Conservation (phyloP, 192 early-diverging fungal genomes). For the Funneliformis mosseae region DNA sequence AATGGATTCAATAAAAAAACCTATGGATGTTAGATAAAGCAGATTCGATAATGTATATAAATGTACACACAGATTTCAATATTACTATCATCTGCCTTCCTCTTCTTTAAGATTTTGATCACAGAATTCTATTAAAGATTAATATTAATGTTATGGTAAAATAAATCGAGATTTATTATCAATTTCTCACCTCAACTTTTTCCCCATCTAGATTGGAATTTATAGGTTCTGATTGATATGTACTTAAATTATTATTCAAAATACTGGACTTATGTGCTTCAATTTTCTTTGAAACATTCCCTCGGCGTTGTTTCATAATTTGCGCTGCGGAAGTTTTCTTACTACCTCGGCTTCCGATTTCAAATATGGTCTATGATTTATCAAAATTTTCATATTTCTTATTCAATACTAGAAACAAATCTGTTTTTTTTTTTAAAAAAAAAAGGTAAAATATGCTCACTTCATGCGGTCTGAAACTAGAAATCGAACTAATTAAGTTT, state of each 20-base stretch:
- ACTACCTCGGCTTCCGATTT: conserved; percentile 83
- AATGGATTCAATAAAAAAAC: conserved; percentile 21
- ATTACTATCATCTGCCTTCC: neutral
- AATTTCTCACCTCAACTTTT: neutral
- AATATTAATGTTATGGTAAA: neutral
- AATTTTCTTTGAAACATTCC: conserved; percentile 40
- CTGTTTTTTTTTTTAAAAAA: no score
- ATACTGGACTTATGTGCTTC: neutral
- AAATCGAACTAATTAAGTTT: conserved; percentile 72
- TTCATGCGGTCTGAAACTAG: conserved; percentile 82
- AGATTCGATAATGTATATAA: neutral
- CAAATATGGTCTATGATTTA: conserved; percentile 85
- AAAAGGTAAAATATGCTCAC: conserved; percentile 23
- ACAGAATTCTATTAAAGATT: neutral
- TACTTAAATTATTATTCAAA: neutral
- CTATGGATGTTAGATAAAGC: neutral
- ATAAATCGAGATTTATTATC: neutral
- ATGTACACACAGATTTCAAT: neutral
- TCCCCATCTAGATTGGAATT: neutral
- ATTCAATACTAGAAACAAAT: neutral
- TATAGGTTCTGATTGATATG: no score
- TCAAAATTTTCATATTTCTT: conserved; percentile 8
- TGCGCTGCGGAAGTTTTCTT: conserved; percentile 69
- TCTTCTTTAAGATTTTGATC: neutral
- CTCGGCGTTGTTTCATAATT: conserved; percentile 68